Percentiles rank a stretch among this genome's conserved stretches.
Evolutionary conservation across 1,284 basidiomycete genomes (phyloP).

Genomic region (Microbotryum lychnidis-dioicae): DNA sequence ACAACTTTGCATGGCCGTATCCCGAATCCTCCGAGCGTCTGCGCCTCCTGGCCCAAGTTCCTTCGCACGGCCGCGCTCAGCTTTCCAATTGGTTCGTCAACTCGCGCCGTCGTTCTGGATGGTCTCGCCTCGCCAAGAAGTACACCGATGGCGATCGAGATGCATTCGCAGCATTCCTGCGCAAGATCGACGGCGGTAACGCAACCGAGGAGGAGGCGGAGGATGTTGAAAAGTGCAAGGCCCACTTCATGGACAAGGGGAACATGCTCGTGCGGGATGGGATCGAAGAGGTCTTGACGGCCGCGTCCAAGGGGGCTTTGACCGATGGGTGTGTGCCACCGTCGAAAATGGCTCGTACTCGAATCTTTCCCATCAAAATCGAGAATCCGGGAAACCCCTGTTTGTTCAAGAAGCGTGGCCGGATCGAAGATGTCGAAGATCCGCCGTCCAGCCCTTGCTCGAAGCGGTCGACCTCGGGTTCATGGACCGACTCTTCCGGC

Average conservation of each 20-base stretch:
- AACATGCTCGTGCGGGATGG: slow-evolving; percentile 14
- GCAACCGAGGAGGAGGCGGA: slow-evolving; percentile 32
- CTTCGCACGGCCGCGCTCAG: slow-evolving; percentile 14
- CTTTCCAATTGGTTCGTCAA: slow-evolving; percentile 33
- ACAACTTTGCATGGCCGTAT: slow-evolving; percentile 28
- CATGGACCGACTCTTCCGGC: no score
- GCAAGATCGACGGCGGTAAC: background rate
- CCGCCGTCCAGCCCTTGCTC: no score
- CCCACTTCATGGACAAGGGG: slow-evolving; percentile 48
- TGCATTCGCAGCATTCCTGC: slow-evolving; percentile 14
- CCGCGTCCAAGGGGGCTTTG: no score
- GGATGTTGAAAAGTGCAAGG: slow-evolving; percentile 58
- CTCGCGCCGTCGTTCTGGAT: slow-evolving; percentile 28
- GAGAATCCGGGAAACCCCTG: no score
- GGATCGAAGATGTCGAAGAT: no score
- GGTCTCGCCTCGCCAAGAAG: slow-evolving; percentile 21
- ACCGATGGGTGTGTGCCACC: no score
- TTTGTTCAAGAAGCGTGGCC: no score
- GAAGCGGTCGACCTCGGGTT: no score
- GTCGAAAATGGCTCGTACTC: no score
- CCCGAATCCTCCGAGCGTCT: slow-evolving; percentile 4
- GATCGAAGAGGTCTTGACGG: slow-evolving; percentile 4
- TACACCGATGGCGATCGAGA: slow-evolving; percentile 10
- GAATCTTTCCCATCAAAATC: no score
- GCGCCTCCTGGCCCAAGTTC: slow-evolving; percentile 13